A percentile compares a stretch with the other conserved stretches of the same genome.
phyloP scores from a whole-genome alignment of 2,329 filamentous ascomycete species.

The Leptosphaerulina australis region DNA sequence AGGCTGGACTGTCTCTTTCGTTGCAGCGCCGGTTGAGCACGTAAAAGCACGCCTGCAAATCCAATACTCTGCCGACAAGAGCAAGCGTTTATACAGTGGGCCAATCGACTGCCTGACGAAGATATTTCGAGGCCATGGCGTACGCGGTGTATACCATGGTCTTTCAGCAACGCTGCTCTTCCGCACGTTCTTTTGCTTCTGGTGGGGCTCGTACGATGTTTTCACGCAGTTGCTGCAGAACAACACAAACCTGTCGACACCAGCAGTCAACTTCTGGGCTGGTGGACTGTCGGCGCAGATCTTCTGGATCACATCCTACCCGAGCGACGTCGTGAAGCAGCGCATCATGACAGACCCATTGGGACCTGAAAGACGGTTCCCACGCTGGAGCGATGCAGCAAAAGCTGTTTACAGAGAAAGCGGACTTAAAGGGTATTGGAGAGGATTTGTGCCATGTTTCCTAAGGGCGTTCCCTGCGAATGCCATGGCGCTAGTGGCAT shows the following conservation, averaged over 20 bases:
- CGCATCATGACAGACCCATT: slow-evolving; percentile 95
- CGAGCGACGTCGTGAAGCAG: slow-evolving; percentile 93
- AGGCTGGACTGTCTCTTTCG: slow-evolving; percentile 84
- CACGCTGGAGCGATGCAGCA: slow-evolving; percentile 80
- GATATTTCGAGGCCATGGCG: slow-evolving; percentile 65
- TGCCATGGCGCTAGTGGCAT: slow-evolving; percentile 88
- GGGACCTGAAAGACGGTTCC: slow-evolving; percentile 67
- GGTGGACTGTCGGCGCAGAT: slow-evolving; percentile 90
- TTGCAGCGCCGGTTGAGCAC: slow-evolving; percentile 68
- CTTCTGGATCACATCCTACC: slow-evolving; percentile 93
- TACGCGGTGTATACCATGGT: slow-evolving; percentile 84
- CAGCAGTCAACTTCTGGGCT: slow-evolving; percentile 95
- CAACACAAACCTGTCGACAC: slow-evolving; percentile 72
- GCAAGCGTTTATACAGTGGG: slow-evolving; percentile 79
- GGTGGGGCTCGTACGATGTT: slow-evolving; percentile 96
- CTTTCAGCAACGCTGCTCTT: slow-evolving; percentile 85
- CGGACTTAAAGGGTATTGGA: slow-evolving; percentile 82
- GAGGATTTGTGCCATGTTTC: slow-evolving; percentile 93
- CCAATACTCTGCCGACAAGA: slow-evolving; percentile 83
- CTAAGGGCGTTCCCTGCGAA: slow-evolving; percentile 94
- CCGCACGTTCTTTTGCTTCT: slow-evolving; percentile 93
- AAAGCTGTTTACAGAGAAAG: slow-evolving; percentile 74
- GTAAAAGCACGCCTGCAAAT: slow-evolving; percentile 75
- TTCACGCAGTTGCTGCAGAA: slow-evolving; percentile 71
- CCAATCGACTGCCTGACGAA: slow-evolving; percentile 83